phyloP scores from a whole-genome alignment of 2,329 filamentous ascomycete species.

The Fusarium sp. region DNA sequence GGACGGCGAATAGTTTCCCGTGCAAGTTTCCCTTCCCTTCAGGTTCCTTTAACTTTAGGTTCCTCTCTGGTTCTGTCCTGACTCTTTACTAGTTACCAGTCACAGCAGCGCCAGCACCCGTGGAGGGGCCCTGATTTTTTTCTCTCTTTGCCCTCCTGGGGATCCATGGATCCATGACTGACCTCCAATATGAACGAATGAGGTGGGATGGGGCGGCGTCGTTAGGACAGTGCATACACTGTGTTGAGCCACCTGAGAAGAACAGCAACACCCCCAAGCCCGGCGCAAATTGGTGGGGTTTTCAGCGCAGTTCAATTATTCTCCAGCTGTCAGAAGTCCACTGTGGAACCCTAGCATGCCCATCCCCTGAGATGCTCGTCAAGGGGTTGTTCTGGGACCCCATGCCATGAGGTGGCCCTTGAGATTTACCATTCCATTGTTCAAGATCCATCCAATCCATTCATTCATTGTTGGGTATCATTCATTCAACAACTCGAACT shows the following conservation, averaged over 20 bases:
- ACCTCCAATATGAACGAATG: neutral
- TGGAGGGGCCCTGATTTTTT: conserved; percentile 41
- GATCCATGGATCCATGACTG: conserved; percentile 5
- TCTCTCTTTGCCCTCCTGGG: neutral
- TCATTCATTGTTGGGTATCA: neutral
- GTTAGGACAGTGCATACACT: conserved; percentile 22
- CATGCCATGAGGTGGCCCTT: neutral
- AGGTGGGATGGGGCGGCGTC: conserved; percentile 14
- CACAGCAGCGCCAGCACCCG: neutral
- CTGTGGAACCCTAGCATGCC: conserved; percentile 28
- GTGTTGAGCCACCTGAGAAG: conserved; percentile 21
- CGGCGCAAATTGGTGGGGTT: conserved; percentile 31
- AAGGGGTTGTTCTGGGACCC: neutral
- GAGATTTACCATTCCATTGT: conserved; percentile 2
- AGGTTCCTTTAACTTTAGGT: conserved; percentile 11
- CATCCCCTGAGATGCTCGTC: conserved; percentile 31
- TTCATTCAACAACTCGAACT: neutral
- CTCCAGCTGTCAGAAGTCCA: conserved; percentile 27
- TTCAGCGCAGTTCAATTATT: conserved; percentile 28
- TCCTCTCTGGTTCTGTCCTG: neutral
- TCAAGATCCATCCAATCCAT: neutral
- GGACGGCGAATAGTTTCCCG: conserved; percentile 29
- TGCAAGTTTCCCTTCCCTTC: conserved; percentile 24
- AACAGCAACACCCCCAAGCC: conserved; percentile 2
- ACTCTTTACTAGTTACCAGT: neutral